These are phyloP conservation scores for Medicago arabica DNA, from an alignment of 306 rosid species.

Conservation along the genomic window DNA sequence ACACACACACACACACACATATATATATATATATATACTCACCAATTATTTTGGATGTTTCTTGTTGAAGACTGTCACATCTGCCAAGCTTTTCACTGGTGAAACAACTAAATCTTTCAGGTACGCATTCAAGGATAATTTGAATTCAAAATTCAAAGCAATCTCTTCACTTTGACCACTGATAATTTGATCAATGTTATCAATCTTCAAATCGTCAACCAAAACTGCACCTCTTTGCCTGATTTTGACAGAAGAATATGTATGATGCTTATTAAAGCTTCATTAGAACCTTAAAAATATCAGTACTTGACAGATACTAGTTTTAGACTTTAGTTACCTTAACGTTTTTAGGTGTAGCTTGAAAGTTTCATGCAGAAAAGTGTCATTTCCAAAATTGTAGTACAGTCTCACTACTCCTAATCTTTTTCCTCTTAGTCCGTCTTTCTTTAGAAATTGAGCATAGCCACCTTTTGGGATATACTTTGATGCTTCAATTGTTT, in stretches of 20 bases:
- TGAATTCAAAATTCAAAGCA: conserved; percentile 58
- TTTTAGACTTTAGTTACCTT: conserved; percentile 52
- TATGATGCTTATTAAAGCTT: background rate
- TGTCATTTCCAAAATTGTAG: conserved; percentile 36
- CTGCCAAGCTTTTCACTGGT: conserved; percentile 54
- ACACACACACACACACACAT: too few relatives aligned
- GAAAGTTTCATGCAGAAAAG: conserved; percentile 40
- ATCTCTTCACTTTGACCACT: conserved; percentile 42
- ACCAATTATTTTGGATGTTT: conserved; percentile 47
- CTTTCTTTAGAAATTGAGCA: conserved; percentile 53
- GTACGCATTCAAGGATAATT: conserved; percentile 55
- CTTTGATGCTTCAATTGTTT: conserved; percentile 52
- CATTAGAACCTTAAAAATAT: background rate
- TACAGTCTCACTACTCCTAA: conserved; percentile 53
- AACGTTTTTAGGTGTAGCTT: conserved; percentile 48
- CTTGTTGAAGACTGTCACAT: conserved; percentile 64
- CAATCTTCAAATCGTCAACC: conserved; percentile 54
- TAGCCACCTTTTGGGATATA: conserved; percentile 65
- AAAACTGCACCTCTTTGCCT: conserved; percentile 60
- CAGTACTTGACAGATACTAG: background rate
- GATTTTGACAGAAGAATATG: conserved; percentile 1
- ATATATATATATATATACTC: conserved; percentile 6
- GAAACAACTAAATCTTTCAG: conserved; percentile 52
- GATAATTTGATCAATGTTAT: conserved; percentile 24
- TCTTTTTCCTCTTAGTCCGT: conserved; percentile 69